phyloP scores from a whole-genome alignment of 2,329 filamentous ascomycete species.

The Didymella pomorum region DNA sequence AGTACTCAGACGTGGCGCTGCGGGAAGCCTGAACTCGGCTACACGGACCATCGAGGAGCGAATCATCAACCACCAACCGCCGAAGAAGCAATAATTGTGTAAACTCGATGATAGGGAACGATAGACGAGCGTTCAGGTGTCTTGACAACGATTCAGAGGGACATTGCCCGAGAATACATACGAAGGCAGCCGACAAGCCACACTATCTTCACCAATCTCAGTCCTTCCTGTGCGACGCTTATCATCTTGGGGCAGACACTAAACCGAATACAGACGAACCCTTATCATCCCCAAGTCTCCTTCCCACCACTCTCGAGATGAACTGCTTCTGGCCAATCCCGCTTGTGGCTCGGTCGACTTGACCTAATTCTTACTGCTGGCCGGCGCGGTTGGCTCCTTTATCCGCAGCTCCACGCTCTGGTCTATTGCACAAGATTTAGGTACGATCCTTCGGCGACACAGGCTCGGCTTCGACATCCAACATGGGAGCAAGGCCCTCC shows the following conservation, averaged over 20 bases:
- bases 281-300: conserved; percentile 36
- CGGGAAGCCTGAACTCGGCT: conserved; percentile 29
- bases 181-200: conserved; percentile 21
- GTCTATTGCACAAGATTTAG: conserved; percentile 21
- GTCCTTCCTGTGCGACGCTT: conserved; percentile 3
- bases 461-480: conserved; percentile 21
- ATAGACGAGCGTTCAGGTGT: conserved; percentile 21
- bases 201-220: conserved; percentile 25
- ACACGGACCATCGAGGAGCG: conserved; percentile 28
- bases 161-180: conserved; percentile 26
- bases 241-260: conserved; percentile 7
- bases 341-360: conserved; percentile 20
- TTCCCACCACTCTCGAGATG: conserved; percentile 25
- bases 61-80: conserved; percentile 29
- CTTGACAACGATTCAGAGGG: conserved; percentile 6
- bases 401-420: conserved; percentile 4
- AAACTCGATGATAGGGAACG: conserved; percentile 23
- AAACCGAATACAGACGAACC: conserved; percentile 19
- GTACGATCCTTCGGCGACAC: conserved; percentile 15
- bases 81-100: conserved; percentile 24
- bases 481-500: conserved; percentile 18
- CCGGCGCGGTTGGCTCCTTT: conserved; percentile 21
- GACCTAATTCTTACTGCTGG: conserved; percentile 20
- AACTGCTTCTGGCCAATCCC: conserved; percentile 20
- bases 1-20: not conserved